Base-by-base conservation (phyloP, 768 basidiomycete species). In the Trametes coccinea region DNA sequence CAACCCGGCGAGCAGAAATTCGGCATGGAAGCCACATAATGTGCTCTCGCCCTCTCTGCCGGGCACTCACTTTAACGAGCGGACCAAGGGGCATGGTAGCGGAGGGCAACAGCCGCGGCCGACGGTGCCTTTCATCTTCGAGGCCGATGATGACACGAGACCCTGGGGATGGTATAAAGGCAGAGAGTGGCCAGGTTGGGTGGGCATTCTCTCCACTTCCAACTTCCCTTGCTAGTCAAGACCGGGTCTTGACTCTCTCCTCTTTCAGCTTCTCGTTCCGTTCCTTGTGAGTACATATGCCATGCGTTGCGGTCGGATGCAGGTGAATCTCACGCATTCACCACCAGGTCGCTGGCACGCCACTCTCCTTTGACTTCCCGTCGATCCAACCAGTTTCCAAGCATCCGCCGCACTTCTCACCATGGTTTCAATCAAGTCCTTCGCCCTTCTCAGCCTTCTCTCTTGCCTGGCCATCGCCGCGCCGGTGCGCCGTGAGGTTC, bases 401-500 rank as follows among this genome's bases (percentile, higher is more conserved):
- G 55, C 61, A 61, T 58, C 53, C 34, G 54, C 59, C 56, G 56
- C 60, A 45, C 60, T 64, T 22, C 63, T 63, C 68, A 75, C 44
- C 63, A 80, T 78, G 77, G 67, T 79, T 66, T 75, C 71, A 61
- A 69, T 69, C 67, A 76, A 76, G 64, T 63, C 74, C 51, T 68
- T 76, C 53, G 67, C 73, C 13, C 62, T 79, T 41, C 69, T 75
- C 41, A 68, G 81, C 64, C 68, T 76, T 52, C 73, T 65, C 60
- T 61, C 80, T 56, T 72, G 74, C 54, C 66, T 69, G 56, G 66
- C 71, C 31, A 67, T 74, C 10, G 78, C 81, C 47, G 70, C 77
- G 27, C 83, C 84, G 22, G 73, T 82, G 53, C 79, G 78, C 63
- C 82, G 85, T 63, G 85, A 87, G 72, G 86, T 87, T 31, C 85